These are phyloP conservation scores for Neocatenulostroma microsporum DNA, from an alignment of 2,329 filamentous ascomycete genomes.

Conservation along the genomic window DNA sequence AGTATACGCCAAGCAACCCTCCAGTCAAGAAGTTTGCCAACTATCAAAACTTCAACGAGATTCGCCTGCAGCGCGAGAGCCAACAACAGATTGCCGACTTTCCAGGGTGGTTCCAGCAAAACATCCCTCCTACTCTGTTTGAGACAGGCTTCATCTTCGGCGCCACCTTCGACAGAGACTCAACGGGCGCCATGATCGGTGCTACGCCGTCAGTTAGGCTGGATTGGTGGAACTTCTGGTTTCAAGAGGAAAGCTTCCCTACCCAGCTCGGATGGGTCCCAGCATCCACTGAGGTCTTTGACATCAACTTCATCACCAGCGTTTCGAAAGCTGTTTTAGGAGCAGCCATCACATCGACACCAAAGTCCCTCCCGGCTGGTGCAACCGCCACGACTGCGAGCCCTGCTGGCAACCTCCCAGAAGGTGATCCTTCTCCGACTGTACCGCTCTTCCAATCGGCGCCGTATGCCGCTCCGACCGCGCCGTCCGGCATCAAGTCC, in stretches of 20 bases:
- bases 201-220: constrained; percentile 1
- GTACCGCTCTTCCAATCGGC: constrained; percentile 3
- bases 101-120: constrained; percentile 8
- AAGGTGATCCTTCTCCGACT: constrained; percentile 4
- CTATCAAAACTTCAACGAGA: constrained; percentile 10
- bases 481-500: constrained; percentile 1
- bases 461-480: constrained; percentile 4
- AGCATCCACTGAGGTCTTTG: constrained; percentile 2
- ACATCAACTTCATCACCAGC: constrained; percentile 4
- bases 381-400: not conserved
- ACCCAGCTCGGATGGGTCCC: constrained; percentile 4
- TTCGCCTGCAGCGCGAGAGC: constrained; percentile 9
- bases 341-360: not conserved
- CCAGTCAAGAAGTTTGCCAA: constrained; percentile 3
- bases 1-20: constrained; percentile 8
- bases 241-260: constrained; percentile 2
- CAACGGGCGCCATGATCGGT: constrained; percentile 3
- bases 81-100: constrained; percentile 6
- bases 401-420: constrained; percentile 2
- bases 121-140: constrained; percentile 3
- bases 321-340: constrained; percentile 3
- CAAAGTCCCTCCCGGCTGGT: constrained; percentile 2
- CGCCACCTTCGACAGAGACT: constrained; percentile 3
- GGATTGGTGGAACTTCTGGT: constrained; percentile 6
- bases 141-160: constrained; percentile 11